Evolutionary conservation across 2,329 filamentous ascomycete species (phyloP), one percentile per base, ranked within the genome.

Genomic region (Fusarium tricinctum): DNA sequence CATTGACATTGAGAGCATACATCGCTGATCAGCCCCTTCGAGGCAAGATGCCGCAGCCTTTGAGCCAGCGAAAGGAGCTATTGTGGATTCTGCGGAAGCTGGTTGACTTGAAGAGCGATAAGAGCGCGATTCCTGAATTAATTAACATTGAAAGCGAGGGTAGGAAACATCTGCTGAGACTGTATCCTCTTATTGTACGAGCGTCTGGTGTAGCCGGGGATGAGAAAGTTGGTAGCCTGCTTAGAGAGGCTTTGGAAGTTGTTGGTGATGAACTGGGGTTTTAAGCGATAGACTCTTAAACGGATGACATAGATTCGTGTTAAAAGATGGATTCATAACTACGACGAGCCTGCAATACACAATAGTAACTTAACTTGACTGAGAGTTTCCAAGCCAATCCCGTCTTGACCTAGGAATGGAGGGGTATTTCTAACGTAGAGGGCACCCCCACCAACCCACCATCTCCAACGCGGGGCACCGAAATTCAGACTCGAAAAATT

Each of bases 11-110:
- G n/a, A 90, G 93, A 57, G 85, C 90, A 1, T 98, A 97, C 76
- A 90, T 97, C 45, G 92, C 94, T 6, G 96, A 99, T 77, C 95
- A 97, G 75, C 94, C 95, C 1, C 83, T 99, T 20, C 86, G 96
- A 15, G 94, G 96, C 0, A 87, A 90, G 49, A 96, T 97, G 89
- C 96, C 96, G 6, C 92, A 96, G 76, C 95, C 95, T 1, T 83
- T 93, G 7, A 90, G 89, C 10, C 92, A 97, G 74, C 87, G 92
- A 43, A 90, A 87, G 65, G 96, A 97, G 76, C 81, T 99, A 13
- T 76, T 92, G 6, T 91, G 92, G 73, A 84, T 94, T 23, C 82
- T 98, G 19, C 80, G 82, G 48, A 83, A 87, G 45, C 82, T 97
- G 33, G 86, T 92, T 2, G 83, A 84, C 19, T 81, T 98, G 61